Base-by-base conservation (phyloP, 495 filamentous ascomycete species). In the Aspergillus egyptiacus region DNA sequence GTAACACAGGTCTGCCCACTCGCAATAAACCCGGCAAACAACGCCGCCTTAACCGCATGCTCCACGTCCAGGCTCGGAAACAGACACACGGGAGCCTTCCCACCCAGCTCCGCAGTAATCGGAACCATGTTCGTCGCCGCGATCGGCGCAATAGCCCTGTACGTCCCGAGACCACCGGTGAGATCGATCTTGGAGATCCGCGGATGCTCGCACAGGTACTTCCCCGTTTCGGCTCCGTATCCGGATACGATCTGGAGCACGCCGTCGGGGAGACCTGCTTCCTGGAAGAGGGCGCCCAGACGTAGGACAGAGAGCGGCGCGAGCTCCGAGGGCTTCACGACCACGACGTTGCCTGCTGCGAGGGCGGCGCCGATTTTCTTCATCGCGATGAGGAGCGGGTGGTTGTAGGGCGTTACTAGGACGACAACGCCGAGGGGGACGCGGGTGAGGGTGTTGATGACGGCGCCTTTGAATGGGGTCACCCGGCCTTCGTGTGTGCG, bases 341-440 rank as follows among this genome's bases (percentile, higher is more conserved):
- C 68, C 0, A 84, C 74, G 20, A 71, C 74, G 51, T 85, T 84
- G 0, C 82, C 83, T 0, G 80, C 77, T 2, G 78, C 79, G 4
- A 85, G 68, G 0, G 81, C 79, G 0, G 80, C 76, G 3, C 70
- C 80, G 23, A 83, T 63, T 53, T 84, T 84, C 68, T 80, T 82
- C 20, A 75, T 74, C n/a, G 78, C 76, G 47, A 83, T 82, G 14
- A 83, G 64, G 7, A 85, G 60, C 2, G 81, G 80, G 46, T 82
- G 78, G 58, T 84, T 84, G 64, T 81, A 86, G 7, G 82, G 81
- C 0, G 79, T 83, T 46, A 86, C 81, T 45, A 77, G 77, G 3
- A 71, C 78, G 0, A 83, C 79, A 0, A 85, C 81, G 19, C 82
- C 82, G 0, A 86, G 61, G 0, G 82, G 81, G 5, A 71, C 62